phyloP scores from a whole-genome alignment of 2,329 filamentous ascomycete species.

The Lachnum nothofagi region DNA sequence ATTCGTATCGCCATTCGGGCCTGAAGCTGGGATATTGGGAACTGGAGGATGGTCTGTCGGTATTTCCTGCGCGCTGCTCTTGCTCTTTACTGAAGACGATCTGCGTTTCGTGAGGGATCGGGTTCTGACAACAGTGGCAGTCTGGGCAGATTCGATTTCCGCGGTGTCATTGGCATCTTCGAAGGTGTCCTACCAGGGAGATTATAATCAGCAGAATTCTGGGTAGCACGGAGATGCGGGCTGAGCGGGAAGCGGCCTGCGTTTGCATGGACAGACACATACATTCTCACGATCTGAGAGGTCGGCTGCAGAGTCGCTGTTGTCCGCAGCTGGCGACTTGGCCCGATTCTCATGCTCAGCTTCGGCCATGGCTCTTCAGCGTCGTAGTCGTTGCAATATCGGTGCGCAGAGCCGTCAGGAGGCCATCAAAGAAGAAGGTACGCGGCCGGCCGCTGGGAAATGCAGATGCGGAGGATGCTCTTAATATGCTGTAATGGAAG shows the following conservation, averaged over 20 bases:
- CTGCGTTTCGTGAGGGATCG: constrained; percentile 39
- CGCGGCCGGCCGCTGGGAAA: constrained; percentile 4
- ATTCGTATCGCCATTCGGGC: constrained; percentile 29
- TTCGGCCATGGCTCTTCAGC: constrained; percentile 18
- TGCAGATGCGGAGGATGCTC: constrained; percentile 4
- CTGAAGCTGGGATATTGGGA: constrained; percentile 17
- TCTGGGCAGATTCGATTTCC: constrained; percentile 17
- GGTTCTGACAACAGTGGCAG: constrained; percentile 22
- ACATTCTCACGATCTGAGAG: constrained; percentile 26
- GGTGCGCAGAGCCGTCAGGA: constrained; percentile 6
- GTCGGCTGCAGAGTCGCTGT: constrained; percentile 18
- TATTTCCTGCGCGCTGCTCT: constrained; percentile 26
- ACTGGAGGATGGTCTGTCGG: constrained; percentile 25
- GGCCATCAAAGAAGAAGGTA: constrained; percentile 16
- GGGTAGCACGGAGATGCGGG: constrained; percentile 6
- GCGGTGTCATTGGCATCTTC: constrained; percentile 70
- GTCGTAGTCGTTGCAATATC: background rate
- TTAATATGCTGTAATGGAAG: background rate
- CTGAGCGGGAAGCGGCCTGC: background rate
- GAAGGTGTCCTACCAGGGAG: constrained; percentile 60
- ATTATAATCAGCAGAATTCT: constrained; percentile 10
- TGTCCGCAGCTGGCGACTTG: constrained; percentile 2
- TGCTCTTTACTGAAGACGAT: constrained; percentile 31
- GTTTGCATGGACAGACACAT: background rate
- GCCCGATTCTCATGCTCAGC: constrained; percentile 3